phyloP scores from a whole-genome alignment of 2,329 filamentous ascomycete species.

The Ophiocordyceps australis region DNA sequence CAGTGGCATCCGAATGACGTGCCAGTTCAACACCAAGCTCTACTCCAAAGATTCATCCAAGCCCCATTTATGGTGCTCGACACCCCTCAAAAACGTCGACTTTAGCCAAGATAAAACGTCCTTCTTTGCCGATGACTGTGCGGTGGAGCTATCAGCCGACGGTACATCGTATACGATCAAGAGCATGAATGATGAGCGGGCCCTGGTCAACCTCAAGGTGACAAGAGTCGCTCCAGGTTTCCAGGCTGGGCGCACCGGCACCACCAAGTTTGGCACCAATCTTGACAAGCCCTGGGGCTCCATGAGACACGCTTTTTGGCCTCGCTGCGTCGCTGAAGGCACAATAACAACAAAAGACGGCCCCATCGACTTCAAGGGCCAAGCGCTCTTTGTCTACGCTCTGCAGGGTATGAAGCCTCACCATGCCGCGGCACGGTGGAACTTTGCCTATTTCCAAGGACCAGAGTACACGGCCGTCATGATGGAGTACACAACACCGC shows the following conservation, averaged over 20 bases:
- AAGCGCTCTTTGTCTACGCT: conserved; percentile 64
- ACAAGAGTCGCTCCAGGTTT: conserved; percentile 64
- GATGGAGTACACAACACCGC: conserved; percentile 93
- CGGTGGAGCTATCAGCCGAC: conserved; percentile 72
- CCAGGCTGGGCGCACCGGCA: conserved; percentile 69
- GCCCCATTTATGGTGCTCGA: conserved; percentile 68
- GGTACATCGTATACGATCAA: conserved; percentile 76
- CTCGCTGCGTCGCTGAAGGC: conserved; percentile 64
- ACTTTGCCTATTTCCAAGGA: conserved; percentile 82
- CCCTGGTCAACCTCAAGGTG: conserved; percentile 74
- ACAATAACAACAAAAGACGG: conserved; percentile 70
- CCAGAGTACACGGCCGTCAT: conserved; percentile 72
- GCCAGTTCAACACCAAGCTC: conserved; percentile 89
- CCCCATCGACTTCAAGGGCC: conserved; percentile 65
- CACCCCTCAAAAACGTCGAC: conserved; percentile 57
- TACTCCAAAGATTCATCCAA: conserved; percentile 59
- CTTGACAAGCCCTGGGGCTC: conserved; percentile 72
- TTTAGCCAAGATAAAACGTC: conserved; percentile 71
- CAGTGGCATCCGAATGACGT: conserved; percentile 77
- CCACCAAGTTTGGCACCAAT: conserved; percentile 73
- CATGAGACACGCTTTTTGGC: conserved; percentile 92
- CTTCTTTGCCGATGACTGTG: conserved; percentile 76
- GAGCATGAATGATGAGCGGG: conserved; percentile 63
- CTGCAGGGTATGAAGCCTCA: conserved; percentile 99
- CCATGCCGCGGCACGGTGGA: conserved; percentile 83